Conservation (phyloP, 257 asterid species). For the Przewalskia tangutica region DNA sequence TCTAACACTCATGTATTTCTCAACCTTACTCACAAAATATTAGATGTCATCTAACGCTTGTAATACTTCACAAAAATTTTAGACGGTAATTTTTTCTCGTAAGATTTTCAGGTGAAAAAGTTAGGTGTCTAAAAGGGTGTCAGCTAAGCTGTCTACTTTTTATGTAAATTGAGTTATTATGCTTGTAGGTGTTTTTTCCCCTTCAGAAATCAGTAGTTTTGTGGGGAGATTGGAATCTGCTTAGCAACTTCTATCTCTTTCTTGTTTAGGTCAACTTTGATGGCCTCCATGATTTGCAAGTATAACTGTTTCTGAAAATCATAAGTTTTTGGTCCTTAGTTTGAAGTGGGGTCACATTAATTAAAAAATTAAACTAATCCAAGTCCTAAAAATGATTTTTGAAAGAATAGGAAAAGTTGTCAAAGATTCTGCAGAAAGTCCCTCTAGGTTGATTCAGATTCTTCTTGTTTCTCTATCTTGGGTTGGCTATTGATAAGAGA, state of each 20-base stretch:
- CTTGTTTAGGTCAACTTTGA: not conserved
- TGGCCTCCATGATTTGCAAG: not conserved
- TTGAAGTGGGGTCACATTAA: not conserved
- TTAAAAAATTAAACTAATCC: not conserved
- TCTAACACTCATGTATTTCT: no score
- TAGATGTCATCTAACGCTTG: no score
- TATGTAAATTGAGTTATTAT: not conserved
- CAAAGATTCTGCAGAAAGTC: not conserved
- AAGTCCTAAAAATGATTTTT: not conserved
- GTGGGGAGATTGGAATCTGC: not conserved
- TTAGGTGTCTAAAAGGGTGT: not conserved
- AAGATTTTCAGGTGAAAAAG: no score
- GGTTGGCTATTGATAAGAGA: not conserved
- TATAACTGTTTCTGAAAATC: not conserved
- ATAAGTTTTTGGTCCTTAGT: not conserved
- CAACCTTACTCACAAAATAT: no score
- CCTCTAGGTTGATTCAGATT: not conserved
- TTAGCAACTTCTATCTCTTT: not conserved
- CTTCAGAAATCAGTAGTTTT: not conserved
- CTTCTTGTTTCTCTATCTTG: not conserved
- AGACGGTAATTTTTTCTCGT: no score
- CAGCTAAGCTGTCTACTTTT: not conserved
- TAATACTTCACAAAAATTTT: no score
- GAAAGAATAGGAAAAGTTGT: not conserved
- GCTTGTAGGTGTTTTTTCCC: not conserved